These are phyloP conservation scores for Saccharomycopsis schoenii DNA, from an alignment of 805 yeast species.

Conservation along the genomic window DNA sequence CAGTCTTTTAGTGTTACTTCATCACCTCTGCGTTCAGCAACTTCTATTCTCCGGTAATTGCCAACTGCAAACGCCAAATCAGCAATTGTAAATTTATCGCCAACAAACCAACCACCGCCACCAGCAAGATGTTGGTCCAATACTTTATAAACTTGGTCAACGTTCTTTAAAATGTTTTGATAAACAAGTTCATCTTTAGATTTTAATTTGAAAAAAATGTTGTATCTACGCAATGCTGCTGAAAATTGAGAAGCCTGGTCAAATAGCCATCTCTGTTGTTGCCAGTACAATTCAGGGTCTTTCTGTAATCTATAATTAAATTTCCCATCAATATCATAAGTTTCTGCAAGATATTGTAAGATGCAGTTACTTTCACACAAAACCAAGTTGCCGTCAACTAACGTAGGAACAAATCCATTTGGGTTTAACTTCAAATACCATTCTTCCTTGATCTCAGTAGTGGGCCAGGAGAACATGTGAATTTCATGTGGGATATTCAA, in stretches of 20 bases:
- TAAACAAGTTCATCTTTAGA: slow-evolving; percentile 41
- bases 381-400: slow-evolving; percentile 32
- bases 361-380: slow-evolving; percentile 57
- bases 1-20: not conserved
- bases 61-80: slow-evolving; percentile 26
- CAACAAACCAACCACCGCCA: slow-evolving; percentile 46
- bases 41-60: not conserved
- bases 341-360: slow-evolving; percentile 47
- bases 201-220: not conserved
- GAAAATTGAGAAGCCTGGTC: slow-evolving; percentile 34
- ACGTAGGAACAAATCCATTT: slow-evolving; percentile 54
- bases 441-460: slow-evolving; percentile 41
- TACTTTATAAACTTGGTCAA: slow-evolving; percentile 44
- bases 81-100: slow-evolving; percentile 48
- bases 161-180: slow-evolving; percentile 44
- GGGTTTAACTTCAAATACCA: slow-evolving; percentile 51
- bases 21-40: not conserved
- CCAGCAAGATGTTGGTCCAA: slow-evolving; percentile 41
- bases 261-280: slow-evolving; percentile 40
- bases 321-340: slow-evolving; percentile 46
- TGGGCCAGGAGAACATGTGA: slow-evolving; percentile 32
- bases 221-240: slow-evolving; percentile 32
- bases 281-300: slow-evolving; percentile 35
- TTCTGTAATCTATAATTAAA: slow-evolving; percentile 22
- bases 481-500: slow-evolving; percentile 27